Evolutionary conservation across 2,329 filamentous ascomycete genomes (phyloP), one percentile per base, ranked within the genome.

Genomic region (Aspergillus novofumigatus): DNA sequence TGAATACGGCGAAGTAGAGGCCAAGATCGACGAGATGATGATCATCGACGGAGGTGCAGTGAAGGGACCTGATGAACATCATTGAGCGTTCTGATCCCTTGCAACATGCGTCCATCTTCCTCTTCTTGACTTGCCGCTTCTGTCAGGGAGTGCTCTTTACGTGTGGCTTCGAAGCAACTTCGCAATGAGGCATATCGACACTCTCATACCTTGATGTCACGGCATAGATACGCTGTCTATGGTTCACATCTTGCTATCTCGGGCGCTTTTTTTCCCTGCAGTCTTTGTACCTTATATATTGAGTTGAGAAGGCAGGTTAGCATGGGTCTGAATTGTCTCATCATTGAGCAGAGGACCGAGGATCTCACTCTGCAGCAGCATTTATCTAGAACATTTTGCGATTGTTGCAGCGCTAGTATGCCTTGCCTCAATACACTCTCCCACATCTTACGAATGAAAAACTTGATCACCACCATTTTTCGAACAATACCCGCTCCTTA

Each of bases 401-500:
- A 32, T 32, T 32, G 29, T 32, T 14, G 11, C 10, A 14, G 29
- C 29, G 29, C 29, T 32, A 32, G 29, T 11, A 14, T 32, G 29
- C 11, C 29, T 32, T 32, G 32, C 32, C 11, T 35, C 32, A 35
- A 35, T 35, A 17, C 32, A 35, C 4, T 35, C 32, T 35, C 32
- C 14, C 32, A 35, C 14, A 38, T 17, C 21, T 25, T 47, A 21
- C 28, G 21, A 17, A 32, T 7, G 20, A 26, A 35, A 20, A 9
- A 20, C 2, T 41, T 20, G 21, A 49, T 66, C 51, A 87, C 85
- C 85, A 88, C 85, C 85, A 88, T 63, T 82, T 86, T 72, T 87
- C 85, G 59, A 75, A 82, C 58, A 86, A 71, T 2, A 88, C 79
- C 50, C 77, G 77, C 52, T 77, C 69, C 28, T 74, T 65, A 9